These are phyloP conservation scores for Anthracocystis walkeri DNA, from an alignment of 1,284 basidiomycete species.

Conservation along the genomic window DNA sequence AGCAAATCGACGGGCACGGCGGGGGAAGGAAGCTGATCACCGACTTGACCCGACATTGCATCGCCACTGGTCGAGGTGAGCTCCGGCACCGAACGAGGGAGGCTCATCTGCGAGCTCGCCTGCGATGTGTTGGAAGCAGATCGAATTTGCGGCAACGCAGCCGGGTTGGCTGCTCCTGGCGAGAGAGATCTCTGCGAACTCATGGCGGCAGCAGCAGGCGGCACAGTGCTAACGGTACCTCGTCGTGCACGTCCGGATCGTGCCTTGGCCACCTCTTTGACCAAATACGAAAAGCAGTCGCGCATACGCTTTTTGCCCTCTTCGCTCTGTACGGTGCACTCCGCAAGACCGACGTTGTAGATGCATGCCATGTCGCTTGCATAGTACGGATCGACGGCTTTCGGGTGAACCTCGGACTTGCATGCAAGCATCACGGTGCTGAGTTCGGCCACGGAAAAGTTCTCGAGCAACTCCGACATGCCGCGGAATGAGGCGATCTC, in stretches of 20 bases:
- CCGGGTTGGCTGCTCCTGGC: constrained; percentile 11
- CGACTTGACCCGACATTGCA: not conserved
- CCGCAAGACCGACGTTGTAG: constrained; percentile 64
- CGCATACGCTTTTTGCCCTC: constrained; percentile 67
- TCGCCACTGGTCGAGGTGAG: constrained; percentile 3
- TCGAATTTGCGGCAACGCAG: constrained; percentile 15
- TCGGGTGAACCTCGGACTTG: constrained; percentile 64
- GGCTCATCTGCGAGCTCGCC: constrained; percentile 15
- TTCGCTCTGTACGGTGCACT: constrained; percentile 63
- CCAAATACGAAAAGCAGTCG: constrained; percentile 65
- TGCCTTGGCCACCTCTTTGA: constrained; percentile 65
- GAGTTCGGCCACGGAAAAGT: constrained; percentile 55
- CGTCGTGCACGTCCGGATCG: constrained; percentile 44
- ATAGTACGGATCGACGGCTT: constrained; percentile 64
- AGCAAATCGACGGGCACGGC: constrained; percentile 3
- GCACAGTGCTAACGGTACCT: constrained; percentile 28
- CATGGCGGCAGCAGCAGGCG: constrained; percentile 16
- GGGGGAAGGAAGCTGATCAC: constrained; percentile 8
- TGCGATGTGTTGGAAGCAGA: constrained; percentile 23
- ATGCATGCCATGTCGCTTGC: constrained; percentile 65
- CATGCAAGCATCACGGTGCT: constrained; percentile 66
- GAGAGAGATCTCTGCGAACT: constrained; percentile 18
- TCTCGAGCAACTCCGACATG: constrained; percentile 65
- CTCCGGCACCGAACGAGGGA: constrained; percentile 1
- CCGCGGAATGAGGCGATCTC: constrained; percentile 61